Percentiles rank a stretch among this genome's conserved stretches.
Evolutionary conservation across 1,284 basidiomycete genomes (phyloP).

Genomic region (Moesziomyces sp.): DNA sequence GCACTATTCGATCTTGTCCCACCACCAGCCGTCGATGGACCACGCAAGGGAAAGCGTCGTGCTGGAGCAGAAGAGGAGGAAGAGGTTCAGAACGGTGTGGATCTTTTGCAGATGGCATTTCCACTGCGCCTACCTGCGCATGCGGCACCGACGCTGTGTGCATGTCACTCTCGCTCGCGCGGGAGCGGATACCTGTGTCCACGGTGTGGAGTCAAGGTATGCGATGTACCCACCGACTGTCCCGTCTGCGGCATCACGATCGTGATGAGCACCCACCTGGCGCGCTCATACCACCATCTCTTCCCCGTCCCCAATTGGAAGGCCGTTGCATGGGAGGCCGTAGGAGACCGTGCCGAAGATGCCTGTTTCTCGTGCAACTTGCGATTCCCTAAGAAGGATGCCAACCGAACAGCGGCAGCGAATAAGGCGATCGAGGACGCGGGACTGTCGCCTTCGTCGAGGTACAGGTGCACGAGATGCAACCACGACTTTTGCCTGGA

Average conservation of each 20-base stretch:
- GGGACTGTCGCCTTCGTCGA: slow-evolving; percentile 51
- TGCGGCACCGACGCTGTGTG: slow-evolving; percentile 72
- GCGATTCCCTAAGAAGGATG: slow-evolving; percentile 35
- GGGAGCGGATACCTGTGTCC: slow-evolving; percentile 89
- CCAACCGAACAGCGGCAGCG: slow-evolving; percentile 15
- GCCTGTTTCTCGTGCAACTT: slow-evolving; percentile 53
- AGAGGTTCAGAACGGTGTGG: slow-evolving; percentile 44
- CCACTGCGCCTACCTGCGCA: slow-evolving; percentile 68
- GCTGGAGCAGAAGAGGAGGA: slow-evolving; percentile 20
- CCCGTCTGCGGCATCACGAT: slow-evolving; percentile 97
- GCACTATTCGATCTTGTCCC: slow-evolving; percentile 94
- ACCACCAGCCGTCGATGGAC: slow-evolving; percentile 70
- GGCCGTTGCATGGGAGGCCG: slow-evolving; percentile 70
- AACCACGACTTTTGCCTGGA: slow-evolving; percentile 62
- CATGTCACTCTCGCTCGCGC: slow-evolving; percentile 85
- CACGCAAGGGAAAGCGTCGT: slow-evolving; percentile 6
- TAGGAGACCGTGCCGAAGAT: neutral
- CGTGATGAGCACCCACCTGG: slow-evolving; percentile 95
- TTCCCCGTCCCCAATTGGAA: slow-evolving; percentile 87
- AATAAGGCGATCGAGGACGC: slow-evolving; percentile 30
- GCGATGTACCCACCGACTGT: slow-evolving; percentile 98
- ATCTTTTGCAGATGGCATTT: slow-evolving; percentile 99
- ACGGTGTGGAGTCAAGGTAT: slow-evolving; percentile 88
- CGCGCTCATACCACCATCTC: slow-evolving; percentile 91
- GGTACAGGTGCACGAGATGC: slow-evolving; percentile 61